These are phyloP conservation scores for Diaporthe sp. DNA, from an alignment of 2,329 filamentous ascomycete species.

Conservation along the genomic window DNA sequence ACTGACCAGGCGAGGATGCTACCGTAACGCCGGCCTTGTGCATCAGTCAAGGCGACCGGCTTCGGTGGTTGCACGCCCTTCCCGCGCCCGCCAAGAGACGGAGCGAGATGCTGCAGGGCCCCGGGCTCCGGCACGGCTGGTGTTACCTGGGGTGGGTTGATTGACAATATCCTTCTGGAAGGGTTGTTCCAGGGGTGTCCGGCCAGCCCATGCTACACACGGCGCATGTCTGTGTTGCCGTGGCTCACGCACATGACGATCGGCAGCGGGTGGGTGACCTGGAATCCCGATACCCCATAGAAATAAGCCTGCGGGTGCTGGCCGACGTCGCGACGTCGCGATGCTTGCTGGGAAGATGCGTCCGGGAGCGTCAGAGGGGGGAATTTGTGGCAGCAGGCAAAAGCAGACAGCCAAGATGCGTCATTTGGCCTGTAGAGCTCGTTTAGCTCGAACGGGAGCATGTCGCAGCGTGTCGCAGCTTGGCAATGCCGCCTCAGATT, in stretches of 20 bases:
- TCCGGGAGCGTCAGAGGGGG: background rate
- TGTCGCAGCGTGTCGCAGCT: conserved; percentile 17
- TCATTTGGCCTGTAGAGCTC: background rate
- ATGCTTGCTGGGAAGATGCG: background rate
- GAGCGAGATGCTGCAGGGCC: conserved; percentile 7
- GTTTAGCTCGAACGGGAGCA: background rate
- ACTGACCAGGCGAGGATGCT: background rate
- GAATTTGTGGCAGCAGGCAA: background rate
- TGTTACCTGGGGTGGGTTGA: background rate
- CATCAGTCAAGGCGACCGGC: background rate
- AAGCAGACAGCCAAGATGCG: background rate
- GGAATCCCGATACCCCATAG: background rate
- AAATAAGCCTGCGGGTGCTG: background rate
- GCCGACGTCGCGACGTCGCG: background rate
- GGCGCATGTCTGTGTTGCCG: background rate
- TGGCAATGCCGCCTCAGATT: background rate
- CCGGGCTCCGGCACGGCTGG: conserved; percentile 6
- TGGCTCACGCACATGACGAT: conserved; percentile 23
- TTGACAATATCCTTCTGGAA: conserved; percentile 19
- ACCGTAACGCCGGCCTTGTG: background rate
- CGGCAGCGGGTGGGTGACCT: conserved; percentile 14
- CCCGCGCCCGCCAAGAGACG: conserved; percentile 20
- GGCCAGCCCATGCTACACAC: background rate
- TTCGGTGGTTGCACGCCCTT: background rate
- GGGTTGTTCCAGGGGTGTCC: background rate